Base-by-base conservation (phyloP, 2,329 filamentous ascomycete species). In the Cladosporium halotolerans region DNA sequence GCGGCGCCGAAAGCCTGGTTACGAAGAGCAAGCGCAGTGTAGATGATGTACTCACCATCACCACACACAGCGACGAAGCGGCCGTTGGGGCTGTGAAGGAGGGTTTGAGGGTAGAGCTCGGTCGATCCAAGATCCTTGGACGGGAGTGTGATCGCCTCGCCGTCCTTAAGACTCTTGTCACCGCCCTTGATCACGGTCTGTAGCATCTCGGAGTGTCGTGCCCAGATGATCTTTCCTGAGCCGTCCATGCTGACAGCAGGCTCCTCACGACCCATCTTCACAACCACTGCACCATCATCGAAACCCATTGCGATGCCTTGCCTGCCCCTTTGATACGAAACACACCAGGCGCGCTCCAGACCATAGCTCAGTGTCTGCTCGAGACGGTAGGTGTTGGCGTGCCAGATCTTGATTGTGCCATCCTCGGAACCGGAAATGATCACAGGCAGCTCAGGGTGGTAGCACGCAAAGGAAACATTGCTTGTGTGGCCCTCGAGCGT, bases 351-450 rank as follows among this genome's bases (percentile, higher is more conserved):
- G 66, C 93, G 83, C 72, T 99, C 93, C 45, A 99, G 75, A 31
- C 91, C 93, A 71, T 99, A 99, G 75, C 89, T 96, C 58, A 99
- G 77, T 0, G 91, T 95, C 69, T 97, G 93, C 72, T 97, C 93
- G 56, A 97, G 81, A 60, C 93, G 82, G 73, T 97, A 97, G 50
- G 93, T 99, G 68, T 96, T 96, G 60, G 92, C 91, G 70, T 99
- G 91, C 93, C 93, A 99, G 71, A 99, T 91, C 73, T 96, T 95
- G 68, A 99, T 85, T 0, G 91, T 96, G 60, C 92, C 92, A 71
- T 99, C 93, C 73, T 99, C 93, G 23, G 92, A 97, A 63, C 93
- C 93, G 19, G 93, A 97, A 53, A 99, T 92, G 66, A 99, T 99
- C 60, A 99, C 86, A 2, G 93, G 93, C 45, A 99, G 77, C 72